Evolutionary conservation across 192 early-diverging fungal genomes (phyloP), one percentile per base, ranked within the genome.

Genomic region (Polychytrium aggregatum): DNA sequence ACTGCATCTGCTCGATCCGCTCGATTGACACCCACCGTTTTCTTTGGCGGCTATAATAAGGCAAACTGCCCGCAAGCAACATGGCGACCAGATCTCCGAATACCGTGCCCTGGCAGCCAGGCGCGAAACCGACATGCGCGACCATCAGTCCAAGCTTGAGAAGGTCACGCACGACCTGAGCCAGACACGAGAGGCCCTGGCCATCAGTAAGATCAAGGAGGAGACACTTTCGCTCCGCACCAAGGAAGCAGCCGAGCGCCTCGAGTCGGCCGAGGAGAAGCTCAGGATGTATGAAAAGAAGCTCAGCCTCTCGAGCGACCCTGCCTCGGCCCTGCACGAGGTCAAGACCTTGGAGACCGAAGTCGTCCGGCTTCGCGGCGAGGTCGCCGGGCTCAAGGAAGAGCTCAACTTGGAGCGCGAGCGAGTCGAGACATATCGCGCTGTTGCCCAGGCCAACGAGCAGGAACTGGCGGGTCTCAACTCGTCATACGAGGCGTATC

Each of bases 401-500:
- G 65, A 55, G 37, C 50, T 67, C 21, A 37, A 48, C 21, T 17
- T 20, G 21, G 44, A 37, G 6, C 59, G 62, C 11, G 51, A 61
- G 5, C 67, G 77, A 38, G 56, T 83, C 26, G 57, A 62, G 14
- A 33, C 31, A 11, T 33, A 8, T 11, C 40, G n/a, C 5, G 22
- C 7, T 25, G 64, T 83, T 30, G 72, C 75, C 37, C 56, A 67
- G 20, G 65, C 76, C 37, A 72, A 65, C 53, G 87, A 89, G 44
- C 63, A 57, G 25, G 55, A 76, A n/a, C 66, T 85, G 41, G 59
- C 61, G 4, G 76, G 82, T 57, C 61, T 85, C 37, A 74, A 75
- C 30, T 54, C 65, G 1, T 73, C 82, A 0, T 86, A 82, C 57
- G 87, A 88, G 51, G 57, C 64, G 37, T 86, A 77, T 57, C 77